Evolutionary conservation across 225 moss, liverwort and hornwort genomes (phyloP), one percentile per base, ranked within the genome.

Genomic region (Lunularia cruciata): DNA sequence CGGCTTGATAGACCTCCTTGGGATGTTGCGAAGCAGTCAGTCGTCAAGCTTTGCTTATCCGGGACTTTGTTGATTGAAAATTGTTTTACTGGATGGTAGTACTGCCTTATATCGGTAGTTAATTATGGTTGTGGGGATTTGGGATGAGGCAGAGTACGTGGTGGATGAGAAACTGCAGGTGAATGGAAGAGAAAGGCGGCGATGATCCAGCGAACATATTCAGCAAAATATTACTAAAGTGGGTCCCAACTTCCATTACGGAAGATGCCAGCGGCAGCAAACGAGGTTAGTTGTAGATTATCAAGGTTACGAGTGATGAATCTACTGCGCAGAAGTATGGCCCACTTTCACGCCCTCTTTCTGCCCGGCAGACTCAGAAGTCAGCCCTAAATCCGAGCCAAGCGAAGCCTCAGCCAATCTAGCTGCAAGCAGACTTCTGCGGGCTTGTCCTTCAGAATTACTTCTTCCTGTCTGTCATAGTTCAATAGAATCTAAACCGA

Each of bases 141-240:
- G 43, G 1, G 43, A 43, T 16, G 43, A 43, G 43, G 43, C 43
- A 10, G 43, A 43, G 43, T 43, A 43, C 43, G 43, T 43, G 43
- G 43, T 43, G 0, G 43, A 43, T 16, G 43, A 16, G 5, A 16
- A n/a, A 11, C 43, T 16, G 12, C 0, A 18, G 15, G 1, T 31
- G 32, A 55, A 13, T 1, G 55, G 55, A 55, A 23, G 13, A 32
- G 32, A 32, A 57, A 31, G 38, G 38, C 60, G 38, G 37, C 37
- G 37, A 60, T 39, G 37, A 39, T 60, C 11, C 60, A 60, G 20
- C 19, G 58, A 59, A 36, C 32, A 59, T 3, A 59, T 33, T 15
- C 32, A 35, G 15, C 11, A 32, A 2, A 7, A 32, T 11, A 9
- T 12, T 1, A 28, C 27, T 5, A 22, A 5, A 30, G 58, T 35